phyloP scores from a whole-genome alignment of 441 rosid genomes.

The Manihot esculenta region DNA sequence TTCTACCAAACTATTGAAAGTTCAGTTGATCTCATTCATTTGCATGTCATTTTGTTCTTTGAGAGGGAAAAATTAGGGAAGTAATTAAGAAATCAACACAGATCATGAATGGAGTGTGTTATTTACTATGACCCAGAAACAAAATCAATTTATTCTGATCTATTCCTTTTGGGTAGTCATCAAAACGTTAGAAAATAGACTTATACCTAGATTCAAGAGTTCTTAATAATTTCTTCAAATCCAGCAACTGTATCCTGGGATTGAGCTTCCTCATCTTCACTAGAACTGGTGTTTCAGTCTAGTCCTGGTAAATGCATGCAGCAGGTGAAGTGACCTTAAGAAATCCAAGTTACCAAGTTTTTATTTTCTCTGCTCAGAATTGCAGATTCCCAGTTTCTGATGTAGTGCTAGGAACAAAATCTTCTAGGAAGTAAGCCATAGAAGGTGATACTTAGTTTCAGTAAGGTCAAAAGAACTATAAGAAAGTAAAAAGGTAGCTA shows the following conservation, averaged over 20 bases:
- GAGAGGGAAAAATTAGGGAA: not conserved
- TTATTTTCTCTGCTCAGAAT: not conserved
- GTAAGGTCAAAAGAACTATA: too few relatives aligned
- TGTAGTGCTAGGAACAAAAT: not conserved
- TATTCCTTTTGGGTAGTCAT: not conserved
- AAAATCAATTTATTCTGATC: not conserved
- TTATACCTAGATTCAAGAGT: too few relatives aligned
- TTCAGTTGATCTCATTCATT: not conserved
- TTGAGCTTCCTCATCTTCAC: not conserved
- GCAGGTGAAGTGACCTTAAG: not conserved
- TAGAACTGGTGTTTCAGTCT: not conserved
- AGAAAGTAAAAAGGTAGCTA: too few relatives aligned
- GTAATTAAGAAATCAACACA: not conserved
- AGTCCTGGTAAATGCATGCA: not conserved
- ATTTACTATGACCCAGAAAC: not conserved
- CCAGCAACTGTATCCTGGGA: not conserved
- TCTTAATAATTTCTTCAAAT: too few relatives aligned
- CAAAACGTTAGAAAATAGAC: too few relatives aligned
- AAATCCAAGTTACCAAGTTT: not conserved
- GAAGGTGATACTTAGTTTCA: too few relatives aligned
- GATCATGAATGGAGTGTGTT: not conserved
- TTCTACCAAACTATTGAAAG: too few relatives aligned
- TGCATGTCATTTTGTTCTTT: not conserved
- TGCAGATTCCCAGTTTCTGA: not conserved
- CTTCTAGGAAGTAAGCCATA: not conserved